phyloP scores from a whole-genome alignment of 305 asterid species.

The Fraxinus xanthoxyloides region DNA sequence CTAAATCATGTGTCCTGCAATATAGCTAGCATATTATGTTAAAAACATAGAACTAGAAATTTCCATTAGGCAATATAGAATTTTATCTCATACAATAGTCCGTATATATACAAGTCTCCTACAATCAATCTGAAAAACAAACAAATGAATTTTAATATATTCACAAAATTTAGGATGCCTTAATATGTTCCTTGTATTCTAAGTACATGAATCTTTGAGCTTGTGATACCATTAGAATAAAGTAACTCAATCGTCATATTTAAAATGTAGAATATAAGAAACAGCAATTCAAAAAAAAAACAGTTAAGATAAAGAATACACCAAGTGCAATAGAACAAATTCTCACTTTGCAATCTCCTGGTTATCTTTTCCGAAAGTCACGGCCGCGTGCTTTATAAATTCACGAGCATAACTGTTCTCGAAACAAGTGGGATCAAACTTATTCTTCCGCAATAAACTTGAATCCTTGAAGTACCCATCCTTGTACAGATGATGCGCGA shows the following conservation, averaged over 20 bases:
- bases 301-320: not conserved
- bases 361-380: slow-evolving; percentile 62
- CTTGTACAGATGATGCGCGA: slow-evolving; percentile 42
- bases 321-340: not conserved
- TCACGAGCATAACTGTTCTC: slow-evolving; percentile 53
- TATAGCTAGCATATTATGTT: not conserved
- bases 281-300: not conserved
- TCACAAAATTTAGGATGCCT: not conserved
- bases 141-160: not conserved
- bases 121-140: not conserved
- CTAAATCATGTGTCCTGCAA: not conserved
- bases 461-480: slow-evolving; percentile 56
- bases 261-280: not conserved
- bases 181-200: not conserved
- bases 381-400: slow-evolving; percentile 57
- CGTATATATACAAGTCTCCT: not conserved
- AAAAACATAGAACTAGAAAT: not conserved
- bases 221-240: not conserved
- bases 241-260: not conserved
- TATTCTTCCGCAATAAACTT: slow-evolving; percentile 40
- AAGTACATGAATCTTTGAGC: not conserved
- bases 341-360: slow-evolving; percentile 68
- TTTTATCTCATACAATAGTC: not conserved
- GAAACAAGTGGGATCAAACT: slow-evolving; percentile 46
- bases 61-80: not conserved